These are phyloP conservation scores for Cucurbita argyrosperma DNA, from an alignment of 306 rosid genomes.

Conservation along the genomic window DNA sequence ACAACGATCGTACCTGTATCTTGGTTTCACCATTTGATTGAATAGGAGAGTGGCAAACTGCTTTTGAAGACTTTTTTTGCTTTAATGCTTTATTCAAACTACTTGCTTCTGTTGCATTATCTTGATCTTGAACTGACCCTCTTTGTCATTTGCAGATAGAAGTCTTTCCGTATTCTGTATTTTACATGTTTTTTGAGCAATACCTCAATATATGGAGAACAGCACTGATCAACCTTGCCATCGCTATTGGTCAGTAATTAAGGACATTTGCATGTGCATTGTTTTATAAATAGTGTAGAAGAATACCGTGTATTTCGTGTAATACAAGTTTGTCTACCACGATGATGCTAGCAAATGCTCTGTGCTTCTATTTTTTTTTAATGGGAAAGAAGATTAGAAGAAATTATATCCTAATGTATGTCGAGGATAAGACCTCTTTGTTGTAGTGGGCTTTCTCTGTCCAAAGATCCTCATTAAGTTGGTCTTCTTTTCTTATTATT, in stretches of 20 bases:
- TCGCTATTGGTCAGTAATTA: slow-evolving; percentile 76
- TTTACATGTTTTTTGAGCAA: slow-evolving; percentile 98
- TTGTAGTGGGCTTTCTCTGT: background rate
- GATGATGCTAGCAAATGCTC: background rate
- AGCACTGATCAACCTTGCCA: slow-evolving; percentile 81
- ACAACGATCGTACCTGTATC: background rate
- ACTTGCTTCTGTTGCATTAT: background rate
- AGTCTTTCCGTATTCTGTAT: slow-evolving; percentile 89
- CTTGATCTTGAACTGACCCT: slow-evolving; percentile 15
- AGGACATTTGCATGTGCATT: background rate
- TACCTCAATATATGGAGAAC: slow-evolving; percentile 96
- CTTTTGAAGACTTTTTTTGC: background rate
- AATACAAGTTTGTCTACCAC: background rate
- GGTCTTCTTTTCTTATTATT: background rate
- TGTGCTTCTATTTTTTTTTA: background rate
- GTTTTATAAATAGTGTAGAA: background rate
- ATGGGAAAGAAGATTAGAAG: background rate
- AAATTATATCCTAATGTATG: background rate
- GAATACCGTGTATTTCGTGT: background rate
- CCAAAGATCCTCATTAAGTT: background rate
- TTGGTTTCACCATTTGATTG: background rate
- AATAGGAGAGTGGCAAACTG: background rate
- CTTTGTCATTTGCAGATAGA: slow-evolving; percentile 66
- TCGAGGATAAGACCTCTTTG: too few relatives aligned
- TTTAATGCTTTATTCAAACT: background rate